A percentile compares a stretch with the other conserved stretches of the same genome.
Evolutionary conservation across 2,329 filamentous ascomycete genomes (phyloP).

Genomic region (Cytospora leucostoma): DNA sequence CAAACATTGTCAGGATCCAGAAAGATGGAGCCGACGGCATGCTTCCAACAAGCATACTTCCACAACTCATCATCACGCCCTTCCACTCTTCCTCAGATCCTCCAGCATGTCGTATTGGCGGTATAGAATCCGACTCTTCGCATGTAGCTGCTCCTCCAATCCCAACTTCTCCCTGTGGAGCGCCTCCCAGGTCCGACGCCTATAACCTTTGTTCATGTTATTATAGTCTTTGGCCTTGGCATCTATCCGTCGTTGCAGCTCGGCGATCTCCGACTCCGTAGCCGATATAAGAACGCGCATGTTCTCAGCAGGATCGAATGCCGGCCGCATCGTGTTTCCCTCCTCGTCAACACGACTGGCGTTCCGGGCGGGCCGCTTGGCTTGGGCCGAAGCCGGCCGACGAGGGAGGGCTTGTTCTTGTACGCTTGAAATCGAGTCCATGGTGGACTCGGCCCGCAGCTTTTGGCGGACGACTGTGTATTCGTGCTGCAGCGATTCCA

Average conservation of each 20-base stretch:
- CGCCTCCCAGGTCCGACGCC: constrained; percentile 63
- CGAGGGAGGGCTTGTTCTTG: constrained; percentile 60
- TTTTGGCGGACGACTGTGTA: constrained; percentile 32
- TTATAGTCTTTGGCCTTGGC: constrained; percentile 64
- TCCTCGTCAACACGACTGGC: constrained; percentile 52
- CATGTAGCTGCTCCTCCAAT: constrained; percentile 65
- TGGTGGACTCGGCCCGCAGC: constrained; percentile 32
- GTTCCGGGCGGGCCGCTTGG: constrained; percentile 56
- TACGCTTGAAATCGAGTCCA: constrained; percentile 39
- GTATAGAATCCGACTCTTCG: constrained; percentile 80
- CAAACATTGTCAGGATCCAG: not conserved
- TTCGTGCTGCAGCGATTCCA: constrained; percentile 32
- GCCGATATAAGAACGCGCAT: constrained; percentile 83
- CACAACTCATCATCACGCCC: constrained; percentile 53
- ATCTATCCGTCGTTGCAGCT: constrained; percentile 71
- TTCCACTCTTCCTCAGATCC: constrained; percentile 68
- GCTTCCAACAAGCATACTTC: constrained; percentile 1
- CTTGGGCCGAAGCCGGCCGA: constrained; percentile 64
- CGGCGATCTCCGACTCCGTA: constrained; percentile 75
- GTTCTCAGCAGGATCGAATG: constrained; percentile 69
- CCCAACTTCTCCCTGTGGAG: constrained; percentile 63
- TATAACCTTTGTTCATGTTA: constrained; percentile 65
- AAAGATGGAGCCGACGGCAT: not conserved
- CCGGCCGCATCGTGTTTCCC: constrained; percentile 62
- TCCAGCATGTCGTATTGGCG: constrained; percentile 81